Evolutionary conservation across 78 protist genomes (phyloP).

Genomic region (Mantamonas sphyraenae): DNA sequence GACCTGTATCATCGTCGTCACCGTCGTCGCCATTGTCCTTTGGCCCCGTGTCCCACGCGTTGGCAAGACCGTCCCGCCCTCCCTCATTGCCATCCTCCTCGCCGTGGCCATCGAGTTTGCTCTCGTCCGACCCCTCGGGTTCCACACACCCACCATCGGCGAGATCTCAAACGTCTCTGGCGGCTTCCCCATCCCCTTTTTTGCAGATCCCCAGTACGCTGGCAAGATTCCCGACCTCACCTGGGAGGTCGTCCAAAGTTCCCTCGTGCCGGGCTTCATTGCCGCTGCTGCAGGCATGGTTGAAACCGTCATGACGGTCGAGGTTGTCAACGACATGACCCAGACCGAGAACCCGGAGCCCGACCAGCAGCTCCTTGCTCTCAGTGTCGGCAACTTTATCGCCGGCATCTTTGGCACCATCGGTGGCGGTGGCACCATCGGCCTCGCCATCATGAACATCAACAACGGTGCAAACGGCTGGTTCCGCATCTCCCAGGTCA

Average conservation of each 20-base stretch:
- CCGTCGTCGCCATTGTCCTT: neutral
- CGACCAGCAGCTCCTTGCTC: neutral
- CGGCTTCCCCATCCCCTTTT: neutral
- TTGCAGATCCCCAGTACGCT: neutral
- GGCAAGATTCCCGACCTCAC: too few species aligned
- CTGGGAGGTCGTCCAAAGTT: neutral
- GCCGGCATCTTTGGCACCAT: neutral
- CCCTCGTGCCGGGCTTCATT: neutral
- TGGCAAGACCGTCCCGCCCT: neutral
- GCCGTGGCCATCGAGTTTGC: neutral
- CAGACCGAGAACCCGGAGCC: neutral
- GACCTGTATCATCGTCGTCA: neutral
- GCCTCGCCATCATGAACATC: neutral
- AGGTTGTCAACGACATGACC: neutral
- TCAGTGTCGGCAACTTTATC: neutral
- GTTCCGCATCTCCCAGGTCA: neutral
- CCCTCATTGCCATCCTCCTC: neutral
- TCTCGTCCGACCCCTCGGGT: too few species aligned
- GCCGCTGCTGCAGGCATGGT: neutral
- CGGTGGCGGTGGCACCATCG: conserved; percentile 1
- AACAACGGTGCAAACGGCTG: neutral
- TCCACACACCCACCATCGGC: neutral
- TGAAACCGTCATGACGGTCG: neutral
- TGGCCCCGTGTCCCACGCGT: neutral
- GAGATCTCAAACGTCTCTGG: neutral